These are phyloP conservation scores for Phascolomyces articulosus DNA, from an alignment of 371 early-diverging fungal genomes.

Conservation along the genomic window DNA sequence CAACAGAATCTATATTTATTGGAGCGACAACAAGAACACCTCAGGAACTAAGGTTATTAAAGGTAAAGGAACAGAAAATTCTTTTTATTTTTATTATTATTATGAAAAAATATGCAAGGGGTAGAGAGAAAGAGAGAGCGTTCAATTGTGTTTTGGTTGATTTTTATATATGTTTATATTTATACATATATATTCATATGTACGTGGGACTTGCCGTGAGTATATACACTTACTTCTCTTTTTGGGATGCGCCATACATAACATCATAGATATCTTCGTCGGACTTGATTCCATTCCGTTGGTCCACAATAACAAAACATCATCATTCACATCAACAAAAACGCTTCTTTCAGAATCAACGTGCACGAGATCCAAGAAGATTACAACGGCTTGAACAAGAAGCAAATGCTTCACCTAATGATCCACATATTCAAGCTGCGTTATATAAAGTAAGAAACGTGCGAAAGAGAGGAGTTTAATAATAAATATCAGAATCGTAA, in stretches of 20 bases:
- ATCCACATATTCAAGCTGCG: constrained; percentile 63
- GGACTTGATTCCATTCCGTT: background rate
- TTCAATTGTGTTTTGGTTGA: no score
- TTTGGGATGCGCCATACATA: background rate
- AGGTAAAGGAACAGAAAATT: background rate
- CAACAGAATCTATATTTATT: background rate
- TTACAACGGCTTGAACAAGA: constrained; percentile 63
- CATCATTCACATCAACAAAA: background rate
- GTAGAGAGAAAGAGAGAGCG: background rate
- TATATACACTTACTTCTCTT: background rate
- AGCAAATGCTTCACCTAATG: constrained; percentile 58
- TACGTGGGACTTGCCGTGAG: no score
- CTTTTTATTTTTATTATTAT: background rate
- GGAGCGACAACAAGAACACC: background rate
- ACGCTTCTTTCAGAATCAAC: background rate
- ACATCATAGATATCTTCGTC: background rate
- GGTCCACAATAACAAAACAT: background rate
- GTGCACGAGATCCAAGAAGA: constrained; percentile 39
- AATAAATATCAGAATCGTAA: no score
- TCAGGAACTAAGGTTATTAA: background rate
- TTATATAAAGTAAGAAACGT: constrained; percentile 72
- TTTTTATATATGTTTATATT: background rate
- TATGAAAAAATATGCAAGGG: background rate
- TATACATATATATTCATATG: background rate
- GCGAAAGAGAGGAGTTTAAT: no score